A percentile compares a stretch with the other conserved stretches of the same genome.
These are phyloP conservation scores for Talaromyces funiculosus DNA, from an alignment of 2,329 filamentous ascomycete genomes.

Conservation along the genomic window DNA sequence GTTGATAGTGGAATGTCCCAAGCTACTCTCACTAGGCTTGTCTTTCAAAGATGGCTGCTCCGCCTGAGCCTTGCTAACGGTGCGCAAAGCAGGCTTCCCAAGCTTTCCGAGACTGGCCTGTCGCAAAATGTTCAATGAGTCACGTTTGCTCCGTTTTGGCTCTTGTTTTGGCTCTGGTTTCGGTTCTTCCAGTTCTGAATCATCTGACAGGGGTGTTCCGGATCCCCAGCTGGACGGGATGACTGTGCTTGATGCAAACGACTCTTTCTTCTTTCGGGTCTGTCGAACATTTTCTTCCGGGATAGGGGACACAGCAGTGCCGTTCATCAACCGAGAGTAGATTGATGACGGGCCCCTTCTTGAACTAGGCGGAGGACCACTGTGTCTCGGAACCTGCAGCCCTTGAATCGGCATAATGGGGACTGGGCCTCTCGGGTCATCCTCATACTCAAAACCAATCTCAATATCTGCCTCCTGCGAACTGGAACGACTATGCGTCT, in stretches of 20 bases:
- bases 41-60: not conserved
- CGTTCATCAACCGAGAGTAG: conserved; percentile 47
- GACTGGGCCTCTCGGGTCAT: conserved; percentile 10
- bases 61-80: conserved; percentile 23
- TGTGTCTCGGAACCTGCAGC: conserved; percentile 16
- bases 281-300: conserved; percentile 60
- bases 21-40: conserved; percentile 6
- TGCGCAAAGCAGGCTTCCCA: conserved; percentile 38
- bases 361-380: conserved; percentile 23
- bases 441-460: conserved; percentile 11
- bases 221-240: conserved; percentile 65
- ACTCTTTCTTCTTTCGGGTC: conserved; percentile 48
- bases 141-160: conserved; percentile 11
- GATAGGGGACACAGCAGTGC: conserved; percentile 67
- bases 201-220: conserved; percentile 41
- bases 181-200: conserved; percentile 17
- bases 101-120: conserved; percentile 41
- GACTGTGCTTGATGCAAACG: conserved; percentile 64
- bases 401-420: conserved; percentile 13
- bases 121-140: conserved; percentile 27
- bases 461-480: conserved; percentile 9
- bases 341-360: conserved; percentile 42
- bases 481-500: conserved; percentile 10
- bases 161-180: not conserved
- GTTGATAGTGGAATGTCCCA: conserved; percentile 3